Evolutionary conservation across 148 eudicot species (phyloP), one percentile per base, ranked within the genome.

Genomic region (Euryodendron excelsum): DNA sequence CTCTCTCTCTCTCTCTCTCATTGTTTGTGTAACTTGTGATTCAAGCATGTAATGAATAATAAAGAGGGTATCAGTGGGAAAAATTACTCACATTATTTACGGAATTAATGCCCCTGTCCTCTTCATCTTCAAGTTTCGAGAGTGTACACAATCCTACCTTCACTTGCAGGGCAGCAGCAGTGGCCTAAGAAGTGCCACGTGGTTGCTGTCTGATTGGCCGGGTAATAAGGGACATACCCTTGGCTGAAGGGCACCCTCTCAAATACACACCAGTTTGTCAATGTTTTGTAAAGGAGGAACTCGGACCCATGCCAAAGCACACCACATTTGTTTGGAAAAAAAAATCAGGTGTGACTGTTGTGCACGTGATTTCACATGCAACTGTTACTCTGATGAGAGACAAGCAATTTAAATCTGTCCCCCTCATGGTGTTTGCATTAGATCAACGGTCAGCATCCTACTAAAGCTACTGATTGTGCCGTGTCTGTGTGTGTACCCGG

Each of bases 161-260:
- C 60, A 62, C 13, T 10, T 73, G 18, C 27, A 76, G 31, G 27
- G 11, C 33, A 13, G 52, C 27, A 47, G 0, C n/a, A 77, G 30
- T 52, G 73, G 62, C 23, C 62, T 65, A 0, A 31, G n/a, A 52
- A 48, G 25, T 30, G 61, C 37, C 75, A 31, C 14, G 37, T 18
- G 61, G 55, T 30, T 11, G n/a, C 52, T 58, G 17, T 75, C 15
- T 39, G 37, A 67, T 47, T 50, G 62, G 62, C n/a, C 9, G 21
- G 60, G 50, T n/a, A 47, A 7, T 52, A 45, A 27, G 61, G 61
- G 34, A 48, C 39, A 18, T 76, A 23, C 58, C 50, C 78, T 61
- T 44, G 56, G 78, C 55, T 27, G 37, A 45, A 75, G 58, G 56
- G 78, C 53, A 56, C 39, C 69, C 60, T 21, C 78, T 30, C 7